Base-by-base conservation (phyloP, 305 asterid species). In the Nicotiana rustica region DNA sequence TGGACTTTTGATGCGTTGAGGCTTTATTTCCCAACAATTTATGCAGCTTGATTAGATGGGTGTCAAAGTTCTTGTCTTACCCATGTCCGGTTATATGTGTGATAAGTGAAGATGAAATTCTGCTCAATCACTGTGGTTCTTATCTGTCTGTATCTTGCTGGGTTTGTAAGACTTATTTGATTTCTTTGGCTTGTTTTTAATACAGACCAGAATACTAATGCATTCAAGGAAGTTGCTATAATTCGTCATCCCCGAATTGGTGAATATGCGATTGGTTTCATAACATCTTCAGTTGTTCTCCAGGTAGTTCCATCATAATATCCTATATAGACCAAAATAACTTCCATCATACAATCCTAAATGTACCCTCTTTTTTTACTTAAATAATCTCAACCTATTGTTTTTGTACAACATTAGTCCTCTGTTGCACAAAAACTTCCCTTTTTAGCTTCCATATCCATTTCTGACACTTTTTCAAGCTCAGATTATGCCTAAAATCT, bases 181-280 rank as follows among this genome's bases (percentile, higher is more conserved):
- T 84, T 61, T 65, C 44, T 44, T 38, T 71, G 69, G 77, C 15
- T 1, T 25, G 10, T 77, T 77, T 79, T 75, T 67, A 33, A 82
- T 80, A 21, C 94, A 93, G 98, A 95, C 85, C 97, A 95, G 84
- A 89, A 93, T 83, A 92, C 96, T 78, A 91, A 94, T 82, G 98
- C 98, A 86, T 95, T 95, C 91, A 95, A 95, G 92, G 98, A 95
- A 89, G 97, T 95, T 36, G 97, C 97, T 61, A 95, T 95, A 81
- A 91, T 95, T 60, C 97, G 96, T 8, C 97, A 95, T 90, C 98
- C 98, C 83, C 97, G 98, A 88, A 88, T 90, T 86, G 98, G 98
- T 81, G 98, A 95, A 92, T 95, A 95, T 87, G 98, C 95, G 49
- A 81, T 93, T 41, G 98, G 98, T 79, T 94, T 94, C 84, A 93